These are phyloP conservation scores for Phytophthora crassamura DNA, from an alignment of 352 stramenopile species.

Conservation along the genomic window DNA sequence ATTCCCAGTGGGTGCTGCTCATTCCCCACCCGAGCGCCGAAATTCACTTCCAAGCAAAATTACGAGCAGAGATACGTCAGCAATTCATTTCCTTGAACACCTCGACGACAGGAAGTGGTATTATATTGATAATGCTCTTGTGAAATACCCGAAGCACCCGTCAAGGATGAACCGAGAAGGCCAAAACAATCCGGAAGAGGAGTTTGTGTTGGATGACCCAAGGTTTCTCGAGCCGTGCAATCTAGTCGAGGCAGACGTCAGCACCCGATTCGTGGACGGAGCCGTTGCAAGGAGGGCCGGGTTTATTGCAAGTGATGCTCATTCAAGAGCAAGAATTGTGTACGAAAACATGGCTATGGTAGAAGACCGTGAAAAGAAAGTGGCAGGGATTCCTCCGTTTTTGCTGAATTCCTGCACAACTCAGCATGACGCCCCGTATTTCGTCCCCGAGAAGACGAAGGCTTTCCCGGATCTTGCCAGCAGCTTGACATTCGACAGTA, in stretches of 20 bases:
- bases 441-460: slow-evolving; percentile 35
- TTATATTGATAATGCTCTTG: slow-evolving; percentile 28
- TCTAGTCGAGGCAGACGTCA: slow-evolving; percentile 18
- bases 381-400: slow-evolving; percentile 27
- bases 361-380: slow-evolving; percentile 24
- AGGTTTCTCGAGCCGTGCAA: slow-evolving; percentile 34
- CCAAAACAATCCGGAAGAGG: slow-evolving; percentile 31
- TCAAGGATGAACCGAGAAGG: slow-evolving; percentile 23
- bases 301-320: slow-evolving; percentile 53
- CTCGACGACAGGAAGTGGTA: slow-evolving; percentile 40
- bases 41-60: slow-evolving; percentile 18
- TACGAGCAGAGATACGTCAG: slow-evolving; percentile 5
- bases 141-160: slow-evolving; percentile 47
- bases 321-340: slow-evolving; percentile 50
- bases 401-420: slow-evolving; percentile 21
- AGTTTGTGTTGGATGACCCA: slow-evolving; percentile 37
- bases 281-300: slow-evolving; percentile 21
- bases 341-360: slow-evolving; percentile 57
- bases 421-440: slow-evolving; percentile 40
- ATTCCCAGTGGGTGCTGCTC: neutral
- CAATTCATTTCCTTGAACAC: slow-evolving; percentile 17
- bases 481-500: slow-evolving; percentile 91
- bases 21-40: neutral
- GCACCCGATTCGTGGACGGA: slow-evolving; percentile 26
- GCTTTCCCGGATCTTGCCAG: slow-evolving; percentile 23